A percentile compares a stretch with the other conserved stretches of the same genome.
Conservation (phyloP, 768 basidiomycete genomes). For the Epithele typhae region DNA sequence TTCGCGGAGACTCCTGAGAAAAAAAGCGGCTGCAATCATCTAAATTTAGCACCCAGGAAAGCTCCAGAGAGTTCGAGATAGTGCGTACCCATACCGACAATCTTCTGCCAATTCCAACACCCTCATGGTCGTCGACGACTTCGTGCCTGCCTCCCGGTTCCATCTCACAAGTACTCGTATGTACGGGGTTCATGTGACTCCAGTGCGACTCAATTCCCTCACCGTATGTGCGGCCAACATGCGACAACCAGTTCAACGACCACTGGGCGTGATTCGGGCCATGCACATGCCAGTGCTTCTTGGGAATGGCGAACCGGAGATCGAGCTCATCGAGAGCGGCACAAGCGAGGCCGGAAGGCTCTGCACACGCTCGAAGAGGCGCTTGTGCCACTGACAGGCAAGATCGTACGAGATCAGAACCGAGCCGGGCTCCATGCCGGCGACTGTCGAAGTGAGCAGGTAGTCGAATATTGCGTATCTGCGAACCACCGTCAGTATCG, state of each 20-base stretch:
- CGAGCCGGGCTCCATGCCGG: not conserved
- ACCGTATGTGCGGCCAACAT: constrained; percentile 19
- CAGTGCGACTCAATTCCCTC: constrained; percentile 23
- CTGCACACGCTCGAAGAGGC: constrained; percentile 18
- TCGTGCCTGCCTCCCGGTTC: constrained; percentile 7
- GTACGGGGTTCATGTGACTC: constrained; percentile 8
- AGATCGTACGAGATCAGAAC: constrained; percentile 20
- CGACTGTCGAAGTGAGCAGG: constrained; percentile 8
- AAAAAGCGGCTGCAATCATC: constrained; percentile 2
- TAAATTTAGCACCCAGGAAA: too few relatives aligned
- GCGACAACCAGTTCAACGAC: constrained; percentile 24
- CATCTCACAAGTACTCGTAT: constrained; percentile 15
- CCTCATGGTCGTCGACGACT: constrained; percentile 19
- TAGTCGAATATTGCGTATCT: constrained; percentile 19
- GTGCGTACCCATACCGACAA: constrained; percentile 3
- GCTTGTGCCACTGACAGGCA: constrained; percentile 26
- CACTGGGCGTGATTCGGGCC: constrained; percentile 20
- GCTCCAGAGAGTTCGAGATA: too few relatives aligned
- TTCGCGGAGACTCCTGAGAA: not conserved
- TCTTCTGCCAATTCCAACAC: constrained; percentile 29
- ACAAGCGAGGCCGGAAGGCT: not conserved
- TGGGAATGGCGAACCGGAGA: constrained; percentile 27
- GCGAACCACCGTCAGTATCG: not conserved
- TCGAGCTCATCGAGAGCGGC: too few relatives aligned
- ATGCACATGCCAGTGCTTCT: constrained; percentile 31